Conservation (phyloP, 1,139 yeast species). For the Magnusiomyces tetraspermus region DNA sequence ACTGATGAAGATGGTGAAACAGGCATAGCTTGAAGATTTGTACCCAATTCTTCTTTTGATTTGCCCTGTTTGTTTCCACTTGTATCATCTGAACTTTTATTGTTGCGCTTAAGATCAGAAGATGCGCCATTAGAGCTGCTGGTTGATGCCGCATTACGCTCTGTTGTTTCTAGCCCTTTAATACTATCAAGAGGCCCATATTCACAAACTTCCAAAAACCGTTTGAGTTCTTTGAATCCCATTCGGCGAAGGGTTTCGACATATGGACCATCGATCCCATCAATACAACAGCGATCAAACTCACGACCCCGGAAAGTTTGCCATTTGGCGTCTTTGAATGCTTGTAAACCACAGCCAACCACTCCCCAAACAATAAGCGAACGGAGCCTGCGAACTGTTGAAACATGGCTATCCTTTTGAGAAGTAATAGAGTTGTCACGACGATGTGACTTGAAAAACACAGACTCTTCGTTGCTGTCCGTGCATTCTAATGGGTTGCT, state of each 20-base stretch:
- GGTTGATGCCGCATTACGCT: not conserved
- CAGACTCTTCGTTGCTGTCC: not conserved
- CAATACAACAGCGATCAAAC: not conserved
- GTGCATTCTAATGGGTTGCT: not conserved
- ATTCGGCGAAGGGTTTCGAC: not conserved
- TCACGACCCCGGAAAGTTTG: not conserved
- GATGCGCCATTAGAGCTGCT: not conserved
- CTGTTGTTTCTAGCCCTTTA: not conserved
- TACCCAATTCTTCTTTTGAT: too few relatives aligned
- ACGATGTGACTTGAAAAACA: not conserved
- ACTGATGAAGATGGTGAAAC: not conserved
- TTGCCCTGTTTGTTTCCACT: too few relatives aligned
- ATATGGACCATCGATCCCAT: slow-evolving; percentile 1
- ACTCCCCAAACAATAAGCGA: not conserved
- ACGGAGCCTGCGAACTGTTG: not conserved
- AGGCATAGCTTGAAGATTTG: not conserved
- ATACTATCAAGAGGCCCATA: not conserved
- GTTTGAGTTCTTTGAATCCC: not conserved
- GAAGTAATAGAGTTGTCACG: not conserved
- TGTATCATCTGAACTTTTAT: too few relatives aligned
- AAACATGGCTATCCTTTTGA: not conserved
- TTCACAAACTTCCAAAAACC: slow-evolving; percentile 3
- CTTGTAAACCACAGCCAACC: not conserved
- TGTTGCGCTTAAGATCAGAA: too few relatives aligned
- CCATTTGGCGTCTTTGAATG: not conserved